Evolutionary conservation across 495 filamentous ascomycete genomes (phyloP), one percentile per base, ranked within the genome.

Genomic region (Beverwykella pulmonaria): DNA sequence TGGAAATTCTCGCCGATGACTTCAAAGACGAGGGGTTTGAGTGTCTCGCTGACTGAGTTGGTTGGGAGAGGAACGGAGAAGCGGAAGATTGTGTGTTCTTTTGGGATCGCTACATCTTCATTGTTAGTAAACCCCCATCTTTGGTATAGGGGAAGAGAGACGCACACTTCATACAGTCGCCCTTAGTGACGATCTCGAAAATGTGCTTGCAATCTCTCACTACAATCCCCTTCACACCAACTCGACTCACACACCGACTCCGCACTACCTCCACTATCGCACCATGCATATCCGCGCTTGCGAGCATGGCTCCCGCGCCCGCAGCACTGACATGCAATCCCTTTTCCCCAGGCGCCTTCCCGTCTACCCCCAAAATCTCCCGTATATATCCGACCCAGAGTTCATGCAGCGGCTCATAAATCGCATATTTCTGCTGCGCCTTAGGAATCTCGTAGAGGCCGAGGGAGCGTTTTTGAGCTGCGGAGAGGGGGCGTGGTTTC

Each of bases 221-320:
- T 70, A 97, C 90, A 73, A 97, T 92, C 15, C 94, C 94, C 69
- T 79, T 84, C 48, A 92, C 71, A 0, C 94, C 93, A 4, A 98
- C 94, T 59, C 93, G 79, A 46, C 89, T 86, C 46, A 88, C 85
- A 79, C 91, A 96, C 53, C 85, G 73, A 75, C 90, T 91, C 63
- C 93, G 78, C 62, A 93, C 89, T 30, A 98, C 90, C 82, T 92
- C 87, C 15, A 97, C 74, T 75, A 87, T 79, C 19, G 93, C 92
- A 0, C 94, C 94, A 75, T 97, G 94, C 70, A 88, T 95, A 76
- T 98, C 94, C 39, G 92, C 92, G 71, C 88, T 90, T 22, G 82
- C 86, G 57, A 96, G 76, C 75, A 91, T 88, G 32, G 87, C 86
- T 17, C 86, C 86, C 63, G 72, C 86, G 75, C 70, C 82, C 71